A percentile compares a stretch with the other conserved stretches of the same genome.
Evolutionary conservation across 257 asterid species (phyloP).

Genomic region (Perilla frutescens): DNA sequence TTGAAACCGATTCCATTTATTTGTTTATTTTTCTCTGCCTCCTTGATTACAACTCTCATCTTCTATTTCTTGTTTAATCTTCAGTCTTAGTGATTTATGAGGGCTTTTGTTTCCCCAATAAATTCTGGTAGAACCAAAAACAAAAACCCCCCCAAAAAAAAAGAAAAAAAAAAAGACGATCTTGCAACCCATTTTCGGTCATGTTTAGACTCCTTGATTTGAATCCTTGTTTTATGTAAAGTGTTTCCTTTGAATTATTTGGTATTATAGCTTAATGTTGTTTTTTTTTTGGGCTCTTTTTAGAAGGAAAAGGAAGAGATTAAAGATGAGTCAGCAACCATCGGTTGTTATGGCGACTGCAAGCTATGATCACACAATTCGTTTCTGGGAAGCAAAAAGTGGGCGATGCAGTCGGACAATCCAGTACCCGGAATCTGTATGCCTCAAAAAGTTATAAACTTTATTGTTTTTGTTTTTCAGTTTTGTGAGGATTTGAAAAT

Average conservation of each 20-base stretch:
- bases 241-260: background rate
- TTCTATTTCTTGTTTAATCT: background rate
- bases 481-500: background rate
- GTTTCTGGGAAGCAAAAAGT: conserved; percentile 95
- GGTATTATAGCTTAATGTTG: conserved; percentile 2
- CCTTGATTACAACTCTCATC: conserved; percentile 17
- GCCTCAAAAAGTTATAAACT: conserved; percentile 21
- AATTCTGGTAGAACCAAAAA: background rate
- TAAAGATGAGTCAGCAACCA: conserved; percentile 83
- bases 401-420: conserved; percentile 92
- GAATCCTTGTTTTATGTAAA: conserved; percentile 5
- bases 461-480: background rate
- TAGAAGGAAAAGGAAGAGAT: conserved; percentile 33
- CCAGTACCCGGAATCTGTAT: conserved; percentile 94
- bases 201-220: background rate
- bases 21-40: background rate
- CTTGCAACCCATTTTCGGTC: conserved; percentile 10
- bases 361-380: conserved; percentile 97
- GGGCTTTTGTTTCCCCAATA: background rate
- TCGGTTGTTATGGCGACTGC: conserved; percentile 96
- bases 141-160: no score
- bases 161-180: background rate
- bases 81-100: conserved; percentile 9
- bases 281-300: background rate
- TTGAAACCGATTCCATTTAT: background rate